These are phyloP conservation scores for Besnoitia besnoiti DNA, from an alignment of 169 alveolate species.

Conservation along the genomic window DNA sequence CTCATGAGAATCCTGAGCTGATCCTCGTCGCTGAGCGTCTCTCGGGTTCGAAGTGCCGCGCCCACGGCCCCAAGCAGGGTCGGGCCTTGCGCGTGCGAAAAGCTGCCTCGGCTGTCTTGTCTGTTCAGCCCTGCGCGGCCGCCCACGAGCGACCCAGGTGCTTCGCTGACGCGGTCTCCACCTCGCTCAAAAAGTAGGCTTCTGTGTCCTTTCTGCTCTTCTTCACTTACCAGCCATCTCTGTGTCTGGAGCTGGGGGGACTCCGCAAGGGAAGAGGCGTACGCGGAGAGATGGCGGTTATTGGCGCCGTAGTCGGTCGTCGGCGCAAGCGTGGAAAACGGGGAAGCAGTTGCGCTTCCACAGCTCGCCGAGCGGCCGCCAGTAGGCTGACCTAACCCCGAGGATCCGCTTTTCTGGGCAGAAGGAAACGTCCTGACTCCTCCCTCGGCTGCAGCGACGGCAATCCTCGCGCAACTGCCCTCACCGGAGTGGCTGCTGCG, in stretches of 20 bases:
- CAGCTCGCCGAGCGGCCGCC: background rate
- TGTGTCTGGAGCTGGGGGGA: background rate
- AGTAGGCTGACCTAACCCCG: background rate
- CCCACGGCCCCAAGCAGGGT: background rate
- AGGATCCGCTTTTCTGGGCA: too few relatives aligned
- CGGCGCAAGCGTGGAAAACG: background rate
- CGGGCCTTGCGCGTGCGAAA: background rate
- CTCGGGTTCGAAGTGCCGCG: background rate
- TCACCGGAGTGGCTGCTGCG: too few relatives aligned
- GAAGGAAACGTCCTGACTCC: too few relatives aligned
- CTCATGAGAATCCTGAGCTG: conserved; percentile 7
- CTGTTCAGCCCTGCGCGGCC: background rate
- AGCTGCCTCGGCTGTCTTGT: background rate
- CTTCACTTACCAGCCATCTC: background rate
- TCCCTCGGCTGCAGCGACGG: too few relatives aligned
- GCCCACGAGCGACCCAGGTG: too few relatives aligned
- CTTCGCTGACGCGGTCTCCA: background rate
- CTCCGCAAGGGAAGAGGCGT: background rate
- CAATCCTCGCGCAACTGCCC: too few relatives aligned
- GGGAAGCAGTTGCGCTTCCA: background rate
- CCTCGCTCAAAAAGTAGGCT: background rate
- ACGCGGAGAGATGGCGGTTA: background rate
- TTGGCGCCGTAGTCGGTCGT: background rate
- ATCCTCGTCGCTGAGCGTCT: background rate
- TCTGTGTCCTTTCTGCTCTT: background rate